Evolutionary conservation across 352 stramenopile species (phyloP).

Genomic region (Phytophthora hybrid): DNA sequence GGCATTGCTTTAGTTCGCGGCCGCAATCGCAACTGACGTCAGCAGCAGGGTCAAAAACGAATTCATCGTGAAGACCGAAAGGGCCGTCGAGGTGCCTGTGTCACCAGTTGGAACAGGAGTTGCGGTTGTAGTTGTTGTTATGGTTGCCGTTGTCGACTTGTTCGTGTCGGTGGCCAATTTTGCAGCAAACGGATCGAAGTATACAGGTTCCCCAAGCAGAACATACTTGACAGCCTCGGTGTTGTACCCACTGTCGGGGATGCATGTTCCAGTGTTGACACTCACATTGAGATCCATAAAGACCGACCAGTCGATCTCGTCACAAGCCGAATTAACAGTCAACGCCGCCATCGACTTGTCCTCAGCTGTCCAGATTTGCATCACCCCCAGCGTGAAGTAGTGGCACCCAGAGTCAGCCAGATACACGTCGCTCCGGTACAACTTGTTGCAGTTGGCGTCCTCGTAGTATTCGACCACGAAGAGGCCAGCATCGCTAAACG

Average conservation of each 20-base stretch:
- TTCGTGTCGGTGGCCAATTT: background rate
- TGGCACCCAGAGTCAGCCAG: slow-evolving; percentile 14
- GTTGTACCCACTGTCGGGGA: background rate
- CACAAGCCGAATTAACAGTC: slow-evolving; percentile 4
- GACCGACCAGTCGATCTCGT: slow-evolving; percentile 13
- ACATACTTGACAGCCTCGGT: slow-evolving; percentile 16
- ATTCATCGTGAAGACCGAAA: background rate
- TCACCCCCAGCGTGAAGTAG: slow-evolving; percentile 16
- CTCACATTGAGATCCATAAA: slow-evolving; percentile 21
- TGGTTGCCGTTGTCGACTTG: background rate
- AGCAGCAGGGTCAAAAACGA: background rate
- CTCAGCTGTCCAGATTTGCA: slow-evolving; percentile 15
- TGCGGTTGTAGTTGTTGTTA: background rate
- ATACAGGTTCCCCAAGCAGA: background rate
- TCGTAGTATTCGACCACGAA: slow-evolving; percentile 24
- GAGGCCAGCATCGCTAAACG: slow-evolving; percentile 7
- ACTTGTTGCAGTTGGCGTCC: slow-evolving; percentile 5
- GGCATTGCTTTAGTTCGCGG: background rate
- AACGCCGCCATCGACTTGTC: slow-evolving; percentile 17
- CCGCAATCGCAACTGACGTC: background rate
- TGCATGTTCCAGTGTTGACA: slow-evolving; percentile 16
- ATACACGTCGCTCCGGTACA: slow-evolving; percentile 4
- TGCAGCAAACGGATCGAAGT: background rate
- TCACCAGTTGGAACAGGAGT: background rate
- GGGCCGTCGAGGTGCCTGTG: background rate